Percentiles rank a stretch among this genome's conserved stretches.
These are phyloP conservation scores for Nematocida major DNA, from an alignment of 371 early-diverging fungal species.

Conservation along the genomic window DNA sequence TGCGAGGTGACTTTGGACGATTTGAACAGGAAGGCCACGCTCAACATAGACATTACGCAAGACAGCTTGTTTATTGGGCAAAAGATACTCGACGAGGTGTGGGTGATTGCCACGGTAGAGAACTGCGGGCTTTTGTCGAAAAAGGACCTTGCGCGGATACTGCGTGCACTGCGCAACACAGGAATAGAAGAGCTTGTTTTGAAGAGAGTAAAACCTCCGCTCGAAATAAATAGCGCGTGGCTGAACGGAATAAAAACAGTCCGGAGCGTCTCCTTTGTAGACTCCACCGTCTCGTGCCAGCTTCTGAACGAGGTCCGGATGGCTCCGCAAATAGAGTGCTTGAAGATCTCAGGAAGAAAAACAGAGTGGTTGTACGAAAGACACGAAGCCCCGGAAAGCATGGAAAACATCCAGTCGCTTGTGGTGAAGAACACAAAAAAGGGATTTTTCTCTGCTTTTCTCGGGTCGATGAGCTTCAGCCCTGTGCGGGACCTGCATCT, in stretches of 20 bases:
- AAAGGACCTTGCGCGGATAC: background rate
- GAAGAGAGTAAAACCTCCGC: background rate
- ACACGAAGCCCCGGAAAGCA: background rate
- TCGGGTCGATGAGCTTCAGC: background rate
- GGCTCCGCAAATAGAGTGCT: background rate
- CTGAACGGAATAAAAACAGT: background rate
- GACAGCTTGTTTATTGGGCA: too few relatives aligned
- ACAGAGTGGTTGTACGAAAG: background rate
- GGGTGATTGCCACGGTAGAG: background rate
- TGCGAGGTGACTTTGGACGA: too few relatives aligned
- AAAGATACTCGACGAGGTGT: background rate
- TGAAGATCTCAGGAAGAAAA: background rate
- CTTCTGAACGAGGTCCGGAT: background rate
- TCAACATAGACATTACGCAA: background rate
- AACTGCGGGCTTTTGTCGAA: background rate
- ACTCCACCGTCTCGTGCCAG: background rate
- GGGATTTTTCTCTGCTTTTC: background rate
- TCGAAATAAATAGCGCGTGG: background rate
- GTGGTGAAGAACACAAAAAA: background rate
- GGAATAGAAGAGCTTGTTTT: slow-evolving; percentile 2
- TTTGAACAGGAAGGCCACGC: background rate
- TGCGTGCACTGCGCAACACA: background rate
- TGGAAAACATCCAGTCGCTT: background rate
- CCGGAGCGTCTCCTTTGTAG: background rate
- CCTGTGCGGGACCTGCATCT: background rate